Evolutionary conservation across 768 basidiomycete genomes (phyloP).

Genomic region (Megacollybia marginata): DNA sequence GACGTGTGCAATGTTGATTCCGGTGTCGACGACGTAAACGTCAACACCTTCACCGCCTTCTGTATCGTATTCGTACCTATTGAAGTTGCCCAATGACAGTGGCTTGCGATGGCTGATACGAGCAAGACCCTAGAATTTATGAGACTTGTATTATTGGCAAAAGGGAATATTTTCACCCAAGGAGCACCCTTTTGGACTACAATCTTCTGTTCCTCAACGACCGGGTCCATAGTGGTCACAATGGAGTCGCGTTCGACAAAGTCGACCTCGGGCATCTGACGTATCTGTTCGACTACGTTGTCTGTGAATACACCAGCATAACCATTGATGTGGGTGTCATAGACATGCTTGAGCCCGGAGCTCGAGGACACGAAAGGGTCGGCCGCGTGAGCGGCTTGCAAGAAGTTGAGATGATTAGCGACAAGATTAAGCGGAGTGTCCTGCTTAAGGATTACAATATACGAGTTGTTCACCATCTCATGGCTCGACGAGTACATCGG

Average conservation of each 20-base stretch:
- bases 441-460: conserved; percentile 86
- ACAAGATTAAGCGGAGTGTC: conserved; percentile 48
- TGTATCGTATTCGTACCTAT: conserved; percentile 64
- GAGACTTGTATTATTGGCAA: conserved; percentile 10
- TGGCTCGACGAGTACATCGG: conserved; percentile 53
- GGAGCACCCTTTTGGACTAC: conserved; percentile 62
- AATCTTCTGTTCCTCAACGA: conserved; percentile 5
- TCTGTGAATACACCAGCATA: conserved; percentile 79
- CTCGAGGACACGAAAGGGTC: conserved; percentile 42
- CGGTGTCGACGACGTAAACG: conserved; percentile 83
- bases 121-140: conserved; percentile 71
- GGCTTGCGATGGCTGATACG: conserved; percentile 82
- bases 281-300: conserved; percentile 64
- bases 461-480: conserved; percentile 81
- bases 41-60: conserved; percentile 90
- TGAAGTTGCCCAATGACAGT: conserved; percentile 78
- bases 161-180: conserved; percentile 54
- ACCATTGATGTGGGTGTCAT: conserved; percentile 63
- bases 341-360: conserved; percentile 64
- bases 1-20: conserved; percentile 78
- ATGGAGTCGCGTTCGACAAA: conserved; percentile 93
- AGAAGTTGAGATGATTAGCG: conserved; percentile 73
- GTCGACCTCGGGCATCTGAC: conserved; percentile 81
- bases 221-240: conserved; percentile 62
- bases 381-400: conserved; percentile 54